Conservation (phyloP, 139 green algal genomes). For the Tetraselmis chui region DNA sequence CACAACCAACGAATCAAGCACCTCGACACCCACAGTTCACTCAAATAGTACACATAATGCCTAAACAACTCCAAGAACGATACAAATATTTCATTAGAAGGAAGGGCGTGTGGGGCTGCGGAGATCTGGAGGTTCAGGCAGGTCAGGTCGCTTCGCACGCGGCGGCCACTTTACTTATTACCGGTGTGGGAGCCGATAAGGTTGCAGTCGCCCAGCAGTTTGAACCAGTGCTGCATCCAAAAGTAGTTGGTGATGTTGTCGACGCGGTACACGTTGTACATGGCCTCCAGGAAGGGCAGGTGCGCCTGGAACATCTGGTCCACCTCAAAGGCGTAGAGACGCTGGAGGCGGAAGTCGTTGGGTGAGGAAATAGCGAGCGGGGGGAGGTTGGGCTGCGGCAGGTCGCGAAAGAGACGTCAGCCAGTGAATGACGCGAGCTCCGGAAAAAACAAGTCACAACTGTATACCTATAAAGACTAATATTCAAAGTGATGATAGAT, state of each 20-base stretch:
- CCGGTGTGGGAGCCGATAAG: conserved; percentile 27
- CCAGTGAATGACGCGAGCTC: no score
- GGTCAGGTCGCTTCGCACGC: no score
- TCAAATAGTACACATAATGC: background rate
- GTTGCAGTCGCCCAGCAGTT: conserved; percentile 31
- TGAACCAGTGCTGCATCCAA: conserved; percentile 41
- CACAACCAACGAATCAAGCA: background rate
- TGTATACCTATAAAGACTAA: no score
- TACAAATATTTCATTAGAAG: conserved; percentile 5
- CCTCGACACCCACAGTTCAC: background rate
- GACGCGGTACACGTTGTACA: background rate
- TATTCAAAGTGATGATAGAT: no score
- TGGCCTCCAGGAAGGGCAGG: background rate
- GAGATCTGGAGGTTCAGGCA: background rate
- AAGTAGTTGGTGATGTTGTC: conserved; percentile 33
- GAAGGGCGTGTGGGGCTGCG: background rate
- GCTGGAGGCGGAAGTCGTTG: background rate
- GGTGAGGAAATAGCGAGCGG: background rate
- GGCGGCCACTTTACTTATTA: background rate
- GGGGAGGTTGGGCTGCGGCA: no score
- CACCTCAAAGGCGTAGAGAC: background rate
- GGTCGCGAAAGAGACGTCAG: no score
- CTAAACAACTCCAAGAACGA: no score
- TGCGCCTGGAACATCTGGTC: background rate
- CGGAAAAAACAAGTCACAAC: no score